Evolutionary conservation across 2,329 filamentous ascomycete species (phyloP).

Genomic region (Colletotrichum sp.): DNA sequence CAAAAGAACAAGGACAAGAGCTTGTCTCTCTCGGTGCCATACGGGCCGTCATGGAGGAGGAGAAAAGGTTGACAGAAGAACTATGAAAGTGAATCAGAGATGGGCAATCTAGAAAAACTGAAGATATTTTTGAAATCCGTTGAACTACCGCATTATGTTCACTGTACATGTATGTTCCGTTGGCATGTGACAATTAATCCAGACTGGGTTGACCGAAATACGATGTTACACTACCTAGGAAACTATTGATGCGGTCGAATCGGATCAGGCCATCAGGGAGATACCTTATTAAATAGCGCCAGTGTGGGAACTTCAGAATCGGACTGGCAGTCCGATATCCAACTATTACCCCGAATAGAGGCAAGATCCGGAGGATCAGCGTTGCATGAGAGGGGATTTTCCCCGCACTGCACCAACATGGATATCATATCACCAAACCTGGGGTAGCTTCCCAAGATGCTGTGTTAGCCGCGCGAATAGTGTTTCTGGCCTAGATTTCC

Average conservation of each 20-base stretch:
- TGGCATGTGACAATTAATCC: neutral
- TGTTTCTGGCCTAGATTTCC: neutral
- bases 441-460: neutral
- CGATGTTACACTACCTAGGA: neutral
- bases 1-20: neutral
- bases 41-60: neutral
- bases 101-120: accelerated
- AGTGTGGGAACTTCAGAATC: neutral
- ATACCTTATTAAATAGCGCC: neutral
- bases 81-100: neutral
- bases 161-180: neutral
- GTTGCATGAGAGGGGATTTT: neutral
- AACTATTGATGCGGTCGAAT: neutral
- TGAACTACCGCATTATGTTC: neutral
- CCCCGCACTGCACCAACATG: neutral
- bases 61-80: neutral
- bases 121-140: neutral
- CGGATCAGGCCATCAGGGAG: neutral
- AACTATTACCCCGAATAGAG: neutral
- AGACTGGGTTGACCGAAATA: neutral
- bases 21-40: neutral
- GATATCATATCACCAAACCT: neutral
- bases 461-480: neutral
- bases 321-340: neutral
- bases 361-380: neutral